These are phyloP conservation scores for Mycena vitilis DNA, from an alignment of 768 basidiomycete genomes.

Conservation along the genomic window DNA sequence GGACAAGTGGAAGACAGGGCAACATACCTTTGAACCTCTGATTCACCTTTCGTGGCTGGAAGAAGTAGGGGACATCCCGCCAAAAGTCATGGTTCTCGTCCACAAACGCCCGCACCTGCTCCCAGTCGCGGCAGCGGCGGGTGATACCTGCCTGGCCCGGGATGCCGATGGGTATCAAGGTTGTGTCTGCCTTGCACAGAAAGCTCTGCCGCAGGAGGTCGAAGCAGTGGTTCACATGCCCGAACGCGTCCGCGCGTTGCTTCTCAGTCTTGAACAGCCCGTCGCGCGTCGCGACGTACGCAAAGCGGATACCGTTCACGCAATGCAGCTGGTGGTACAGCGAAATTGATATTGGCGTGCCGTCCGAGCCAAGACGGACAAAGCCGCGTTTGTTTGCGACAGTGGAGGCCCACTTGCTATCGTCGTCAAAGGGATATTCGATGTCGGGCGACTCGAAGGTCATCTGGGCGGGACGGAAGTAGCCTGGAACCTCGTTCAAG, in stretches of 20 bases:
- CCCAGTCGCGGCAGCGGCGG: conserved; percentile 27
- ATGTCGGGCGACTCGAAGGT: conserved; percentile 12
- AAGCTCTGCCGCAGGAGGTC: conserved; percentile 33
- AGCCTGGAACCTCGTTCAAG: conserved; percentile 14
- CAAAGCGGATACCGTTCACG: conserved; percentile 38
- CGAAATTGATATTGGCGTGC: conserved; percentile 40
- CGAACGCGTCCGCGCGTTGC: conserved; percentile 21
- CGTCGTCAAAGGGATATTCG: conserved; percentile 21
- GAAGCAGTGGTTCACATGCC: conserved; percentile 36
- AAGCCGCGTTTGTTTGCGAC: conserved; percentile 31
- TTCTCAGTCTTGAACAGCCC: conserved; percentile 29
- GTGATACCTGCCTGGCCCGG: not conserved
- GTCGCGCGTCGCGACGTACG: conserved; percentile 32
- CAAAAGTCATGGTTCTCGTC: conserved; percentile 30
- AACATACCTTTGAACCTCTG: not conserved
- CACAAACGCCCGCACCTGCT: conserved; percentile 22
- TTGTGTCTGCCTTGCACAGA: conserved; percentile 33
- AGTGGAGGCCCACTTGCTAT: conserved; percentile 27
- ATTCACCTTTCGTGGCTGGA: not conserved
- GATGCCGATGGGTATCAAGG: conserved; percentile 7
- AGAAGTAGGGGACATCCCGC: conserved; percentile 7
- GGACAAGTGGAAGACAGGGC: too few species aligned
- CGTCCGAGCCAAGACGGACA: conserved; percentile 36
- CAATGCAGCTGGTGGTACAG: conserved; percentile 49
- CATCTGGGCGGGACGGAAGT: conserved; percentile 2